Conservation (phyloP, 352 stramenopile species). For the Pythium brachiatum region DNA sequence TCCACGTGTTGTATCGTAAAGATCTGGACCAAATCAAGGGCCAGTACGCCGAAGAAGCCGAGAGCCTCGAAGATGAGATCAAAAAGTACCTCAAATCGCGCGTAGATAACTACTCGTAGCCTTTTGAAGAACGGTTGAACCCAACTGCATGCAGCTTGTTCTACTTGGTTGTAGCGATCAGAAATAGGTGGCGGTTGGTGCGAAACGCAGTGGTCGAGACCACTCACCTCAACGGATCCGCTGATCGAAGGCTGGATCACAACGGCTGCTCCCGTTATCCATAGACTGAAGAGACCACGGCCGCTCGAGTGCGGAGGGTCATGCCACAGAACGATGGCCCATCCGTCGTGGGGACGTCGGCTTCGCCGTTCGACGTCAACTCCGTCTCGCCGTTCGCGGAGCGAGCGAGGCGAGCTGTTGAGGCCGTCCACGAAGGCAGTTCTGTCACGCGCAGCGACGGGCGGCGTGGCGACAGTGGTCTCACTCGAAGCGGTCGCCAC, state of each 20-base stretch:
- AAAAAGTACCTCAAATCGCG: conserved; percentile 50
- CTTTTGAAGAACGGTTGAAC: too few relatives aligned
- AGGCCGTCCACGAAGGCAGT: not conserved
- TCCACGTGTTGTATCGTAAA: conserved; percentile 58
- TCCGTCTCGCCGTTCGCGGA: not conserved
- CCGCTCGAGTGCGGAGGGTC: not conserved
- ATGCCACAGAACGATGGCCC: not conserved
- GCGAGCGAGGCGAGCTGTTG: not conserved
- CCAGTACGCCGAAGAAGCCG: conserved; percentile 52
- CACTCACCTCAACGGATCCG: too few relatives aligned
- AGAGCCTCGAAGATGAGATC: conserved; percentile 66
- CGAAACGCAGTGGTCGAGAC: not conserved
- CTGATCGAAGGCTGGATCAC: too few relatives aligned
- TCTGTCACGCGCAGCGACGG: not conserved
- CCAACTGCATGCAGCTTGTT: too few relatives aligned
- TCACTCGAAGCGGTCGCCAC: not conserved
- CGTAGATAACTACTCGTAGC: not conserved
- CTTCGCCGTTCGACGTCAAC: not conserved
- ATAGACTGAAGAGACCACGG: not conserved
- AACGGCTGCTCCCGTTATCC: not conserved
- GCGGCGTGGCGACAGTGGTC: not conserved
- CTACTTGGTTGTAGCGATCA: too few relatives aligned
- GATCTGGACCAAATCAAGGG: conserved; percentile 65
- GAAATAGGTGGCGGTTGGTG: not conserved
- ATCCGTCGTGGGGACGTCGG: not conserved